Conservation (phyloP, 2,329 filamentous ascomycete species). For the Venturia pyrina region DNA sequence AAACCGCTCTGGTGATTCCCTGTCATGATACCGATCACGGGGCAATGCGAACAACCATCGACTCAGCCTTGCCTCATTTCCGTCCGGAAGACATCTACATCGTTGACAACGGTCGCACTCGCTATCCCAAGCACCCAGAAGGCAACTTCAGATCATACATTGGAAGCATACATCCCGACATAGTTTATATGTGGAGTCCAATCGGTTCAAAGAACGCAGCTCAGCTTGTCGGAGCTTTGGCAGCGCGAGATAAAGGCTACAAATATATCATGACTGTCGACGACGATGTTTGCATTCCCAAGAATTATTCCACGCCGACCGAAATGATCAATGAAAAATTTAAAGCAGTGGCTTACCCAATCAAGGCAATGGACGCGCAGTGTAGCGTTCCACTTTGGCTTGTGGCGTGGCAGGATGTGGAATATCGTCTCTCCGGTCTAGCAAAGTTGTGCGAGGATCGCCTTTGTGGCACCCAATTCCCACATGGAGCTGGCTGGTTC, state of each 20-base stretch:
- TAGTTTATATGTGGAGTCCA: constrained; percentile 18
- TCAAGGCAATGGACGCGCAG: constrained; percentile 16
- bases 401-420: constrained; percentile 17
- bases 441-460: constrained; percentile 15
- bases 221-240: constrained; percentile 17
- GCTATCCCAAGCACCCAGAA: constrained; percentile 11
- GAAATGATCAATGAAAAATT: constrained; percentile 15
- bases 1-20: constrained; percentile 11
- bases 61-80: constrained; percentile 14
- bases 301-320: constrained; percentile 14
- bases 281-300: constrained; percentile 17
- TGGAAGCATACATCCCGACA: constrained; percentile 14
- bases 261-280: constrained; percentile 17
- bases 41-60: constrained; percentile 2
- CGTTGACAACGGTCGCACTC: constrained; percentile 16
- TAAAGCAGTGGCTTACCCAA: constrained; percentile 16
- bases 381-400: constrained; percentile 15
- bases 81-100: constrained; percentile 16
- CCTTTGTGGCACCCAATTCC: constrained; percentile 17
- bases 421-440: constrained; percentile 16
- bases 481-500: constrained; percentile 18
- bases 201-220: constrained; percentile 18
- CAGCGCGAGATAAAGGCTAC: constrained; percentile 13
- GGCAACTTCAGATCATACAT: constrained; percentile 16
- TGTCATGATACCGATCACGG: constrained; percentile 11